Conservation (phyloP, 148 eudicot genomes). For the Nyssa sinensis region DNA sequence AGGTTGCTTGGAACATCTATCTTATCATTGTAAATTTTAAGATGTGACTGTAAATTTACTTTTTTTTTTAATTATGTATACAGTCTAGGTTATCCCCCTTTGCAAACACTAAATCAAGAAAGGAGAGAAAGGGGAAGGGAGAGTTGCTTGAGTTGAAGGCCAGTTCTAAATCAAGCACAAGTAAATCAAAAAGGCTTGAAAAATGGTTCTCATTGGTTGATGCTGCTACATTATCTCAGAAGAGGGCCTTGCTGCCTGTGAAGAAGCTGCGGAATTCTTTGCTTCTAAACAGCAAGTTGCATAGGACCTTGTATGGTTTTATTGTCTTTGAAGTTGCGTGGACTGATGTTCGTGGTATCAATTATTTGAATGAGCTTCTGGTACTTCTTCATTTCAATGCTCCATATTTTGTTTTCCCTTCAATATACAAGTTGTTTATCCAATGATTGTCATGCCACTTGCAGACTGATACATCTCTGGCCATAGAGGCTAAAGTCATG, state of each 20-base stretch:
- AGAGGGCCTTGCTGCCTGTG: constrained; percentile 78
- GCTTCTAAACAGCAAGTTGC: constrained; percentile 66
- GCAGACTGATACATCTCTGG: constrained; percentile 95
- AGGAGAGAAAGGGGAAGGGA: constrained; percentile 44
- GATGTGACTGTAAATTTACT: constrained; percentile 6
- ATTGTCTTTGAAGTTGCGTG: constrained; percentile 90
- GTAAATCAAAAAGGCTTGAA: constrained; percentile 41
- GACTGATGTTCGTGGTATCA: constrained; percentile 87
- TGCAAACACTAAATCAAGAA: constrained; percentile 74
- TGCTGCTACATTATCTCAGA: constrained; percentile 70
- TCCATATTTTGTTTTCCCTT: constrained; percentile 16
- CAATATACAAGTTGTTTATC: constrained; percentile 3
- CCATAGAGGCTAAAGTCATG: constrained; percentile 81
- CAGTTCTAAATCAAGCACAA: constrained; percentile 32
- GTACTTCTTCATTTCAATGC: constrained; percentile 28
- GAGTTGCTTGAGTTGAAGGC: constrained; percentile 40
- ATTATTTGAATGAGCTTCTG: constrained; percentile 93
- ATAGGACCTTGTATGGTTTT: constrained; percentile 84
- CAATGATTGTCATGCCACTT: constrained; percentile 21
- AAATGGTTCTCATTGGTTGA: constrained; percentile 77
- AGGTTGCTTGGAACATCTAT: constrained; percentile 49
- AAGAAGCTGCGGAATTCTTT: constrained; percentile 74
- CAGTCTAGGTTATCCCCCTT: constrained; percentile 98
- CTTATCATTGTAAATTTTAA: neutral
- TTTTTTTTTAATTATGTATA: constrained; percentile 16